Base-by-base conservation (phyloP, 2,329 filamentous ascomycete species). In the Epichloe gansuensis region DNA sequence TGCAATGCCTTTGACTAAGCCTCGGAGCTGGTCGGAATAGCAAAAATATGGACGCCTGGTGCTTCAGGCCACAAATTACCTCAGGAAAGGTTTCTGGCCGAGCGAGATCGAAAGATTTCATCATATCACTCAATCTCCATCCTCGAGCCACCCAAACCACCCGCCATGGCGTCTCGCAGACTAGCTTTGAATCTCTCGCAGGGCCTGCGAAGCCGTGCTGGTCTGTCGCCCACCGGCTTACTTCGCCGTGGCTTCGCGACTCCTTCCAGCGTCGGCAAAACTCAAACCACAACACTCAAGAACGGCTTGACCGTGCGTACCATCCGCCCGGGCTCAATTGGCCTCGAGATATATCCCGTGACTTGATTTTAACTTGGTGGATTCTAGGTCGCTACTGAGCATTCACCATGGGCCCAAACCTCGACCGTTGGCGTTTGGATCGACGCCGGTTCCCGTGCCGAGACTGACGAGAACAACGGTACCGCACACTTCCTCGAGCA, bases 401-500 rank as follows among this genome's bases (percentile, higher is more conserved):
- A 97, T 78, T 96, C 90, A 59, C 93, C 91, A 64, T 97, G 89
- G 80, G 91, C 91, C 66, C 90, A 97, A 78, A 97, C 93, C 57
- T 95, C 90, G 65, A 97, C 91, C 52, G 90, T 97, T 65, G 93
- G 93, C 70, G 89, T 98, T 61, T 98, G 93, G 90, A 98, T 98
- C 71, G 94, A 98, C 75, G 91, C 94, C 71, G 93, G 93, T 70
- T 96, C 89, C 73, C 82, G 93, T 73, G 89, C 93, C 71, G 93
- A 98, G 81, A 98, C 93, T 63, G 84, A 93, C 75, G 89, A 89
- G 82, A 97, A 88, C 68, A 98, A 97, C 77, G 93, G 93, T 74
- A 98, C 93, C 64, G 93, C 93, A 67, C 93, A 98, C 78, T 98
- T 98, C 80, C 83, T 98, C 65, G 93, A 98, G 81, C 93, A 98